phyloP scores from a whole-genome alignment of 495 filamentous ascomycete species.

The Bacidia rubella region DNA sequence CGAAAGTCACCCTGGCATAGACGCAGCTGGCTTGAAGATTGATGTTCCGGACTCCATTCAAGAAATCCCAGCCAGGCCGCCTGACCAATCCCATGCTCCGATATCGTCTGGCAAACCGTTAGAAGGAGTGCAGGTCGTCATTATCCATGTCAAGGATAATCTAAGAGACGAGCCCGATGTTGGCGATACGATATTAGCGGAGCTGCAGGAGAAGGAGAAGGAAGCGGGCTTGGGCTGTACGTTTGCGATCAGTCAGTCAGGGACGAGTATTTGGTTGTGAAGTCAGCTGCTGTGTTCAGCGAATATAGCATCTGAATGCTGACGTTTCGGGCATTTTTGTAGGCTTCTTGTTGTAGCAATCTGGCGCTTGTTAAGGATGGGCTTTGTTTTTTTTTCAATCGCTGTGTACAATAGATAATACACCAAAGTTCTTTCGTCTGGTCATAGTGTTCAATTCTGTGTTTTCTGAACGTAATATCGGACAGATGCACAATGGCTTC shows the following conservation, averaged over 20 bases:
- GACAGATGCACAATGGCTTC: no score
- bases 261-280: conserved; percentile 32
- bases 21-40: not conserved
- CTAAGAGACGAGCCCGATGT: conserved; percentile 50
- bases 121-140: conserved; percentile 46
- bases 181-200: conserved; percentile 48
- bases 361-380: no score
- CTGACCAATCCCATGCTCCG: not conserved
- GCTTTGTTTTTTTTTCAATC: no score
- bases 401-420: no score
- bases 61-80: not conserved
- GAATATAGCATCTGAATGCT: no score
- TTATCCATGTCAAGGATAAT: conserved; percentile 76
- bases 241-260: conserved; percentile 53
- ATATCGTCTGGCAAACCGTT: conserved; percentile 25
- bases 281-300: no score
- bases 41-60: conserved; percentile 7
- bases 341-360: no score
- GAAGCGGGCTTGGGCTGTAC: conserved; percentile 57
- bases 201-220: conserved; percentile 49
- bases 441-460: no score
- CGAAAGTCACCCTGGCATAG: not conserved
- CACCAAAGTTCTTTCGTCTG: no score
- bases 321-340: no score
- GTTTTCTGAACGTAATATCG: no score